phyloP scores from a whole-genome alignment of 2,329 filamentous ascomycete species.

The Knoxdaviesia capensis region DNA sequence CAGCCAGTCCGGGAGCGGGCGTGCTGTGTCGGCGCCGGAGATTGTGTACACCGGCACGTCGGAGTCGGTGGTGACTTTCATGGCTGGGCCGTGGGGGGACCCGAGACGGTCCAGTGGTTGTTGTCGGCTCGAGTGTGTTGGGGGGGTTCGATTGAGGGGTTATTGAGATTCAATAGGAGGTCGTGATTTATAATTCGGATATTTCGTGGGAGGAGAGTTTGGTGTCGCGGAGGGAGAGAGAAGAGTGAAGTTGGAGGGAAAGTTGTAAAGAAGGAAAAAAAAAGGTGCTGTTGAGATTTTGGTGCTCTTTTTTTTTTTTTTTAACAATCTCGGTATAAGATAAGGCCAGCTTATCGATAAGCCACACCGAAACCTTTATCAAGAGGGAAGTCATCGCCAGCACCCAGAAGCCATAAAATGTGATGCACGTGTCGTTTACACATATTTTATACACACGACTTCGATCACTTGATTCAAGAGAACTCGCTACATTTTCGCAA shows the following conservation, averaged over 20 bases:
- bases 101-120: not conserved
- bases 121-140: not conserved
- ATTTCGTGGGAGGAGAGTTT: not conserved
- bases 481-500: no score
- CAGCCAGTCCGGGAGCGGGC: constrained; percentile 89
- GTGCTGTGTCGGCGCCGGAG: constrained; percentile 70
- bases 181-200: no score
- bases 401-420: no score
- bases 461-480: no score
- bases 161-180: no score
- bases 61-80: constrained; percentile 71
- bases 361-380: no score
- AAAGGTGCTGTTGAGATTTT: not conserved
- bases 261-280: not conserved
- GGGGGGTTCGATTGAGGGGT: not conserved
- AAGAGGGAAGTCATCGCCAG: no score
- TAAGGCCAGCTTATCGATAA: no score
- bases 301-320: not conserved
- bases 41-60: constrained; percentile 86
- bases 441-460: no score
- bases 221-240: not conserved
- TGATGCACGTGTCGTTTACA: no score
- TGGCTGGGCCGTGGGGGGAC: constrained; percentile 13
- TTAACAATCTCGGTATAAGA: no score
- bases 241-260: not conserved